A percentile compares a stretch with the other conserved stretches of the same genome.
phyloP scores from a whole-genome alignment of 352 stramenopile species.

The Phytophthora cactorum region DNA sequence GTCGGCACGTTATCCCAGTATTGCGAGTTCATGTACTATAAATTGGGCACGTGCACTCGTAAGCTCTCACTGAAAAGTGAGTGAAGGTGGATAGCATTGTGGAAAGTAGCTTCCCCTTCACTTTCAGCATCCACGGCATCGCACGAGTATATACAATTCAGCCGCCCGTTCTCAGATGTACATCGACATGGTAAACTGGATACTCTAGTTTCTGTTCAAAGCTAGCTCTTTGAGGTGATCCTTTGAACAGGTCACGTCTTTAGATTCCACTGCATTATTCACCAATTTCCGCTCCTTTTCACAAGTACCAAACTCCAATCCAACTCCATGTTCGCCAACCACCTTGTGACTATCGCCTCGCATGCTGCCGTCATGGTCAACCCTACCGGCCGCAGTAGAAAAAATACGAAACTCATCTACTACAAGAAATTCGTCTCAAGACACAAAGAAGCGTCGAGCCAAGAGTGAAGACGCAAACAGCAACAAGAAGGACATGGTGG shows the following conservation, averaged over 20 bases:
- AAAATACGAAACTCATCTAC: slow-evolving; percentile 8
- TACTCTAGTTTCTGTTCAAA: neutral
- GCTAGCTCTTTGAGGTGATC: slow-evolving; percentile 1
- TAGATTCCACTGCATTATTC: slow-evolving; percentile 34
- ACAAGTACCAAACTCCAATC: neutral
- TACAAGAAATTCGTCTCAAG: slow-evolving; percentile 3
- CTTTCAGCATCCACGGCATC: neutral
- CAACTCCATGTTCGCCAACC: slow-evolving; percentile 33
- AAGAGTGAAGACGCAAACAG: slow-evolving; percentile 15
- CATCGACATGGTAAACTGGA: slow-evolving; percentile 15
- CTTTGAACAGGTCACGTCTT: neutral
- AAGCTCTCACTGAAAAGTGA: no score
- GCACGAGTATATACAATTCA: no score
- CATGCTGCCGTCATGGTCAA: slow-evolving; percentile 22
- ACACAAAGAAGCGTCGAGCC: slow-evolving; percentile 5
- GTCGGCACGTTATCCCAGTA: no score
- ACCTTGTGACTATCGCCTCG: slow-evolving; percentile 39
- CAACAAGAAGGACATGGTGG: neutral
- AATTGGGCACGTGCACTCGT: no score
- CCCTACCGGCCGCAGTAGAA: neutral
- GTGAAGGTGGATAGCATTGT: no score
- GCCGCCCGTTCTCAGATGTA: neutral
- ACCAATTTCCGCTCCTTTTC: slow-evolving; percentile 17
- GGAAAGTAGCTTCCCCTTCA: no score
- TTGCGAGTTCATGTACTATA: no score